phyloP scores from a whole-genome alignment of 192 early-diverging fungal genomes.

The Endogone sp. region DNA sequence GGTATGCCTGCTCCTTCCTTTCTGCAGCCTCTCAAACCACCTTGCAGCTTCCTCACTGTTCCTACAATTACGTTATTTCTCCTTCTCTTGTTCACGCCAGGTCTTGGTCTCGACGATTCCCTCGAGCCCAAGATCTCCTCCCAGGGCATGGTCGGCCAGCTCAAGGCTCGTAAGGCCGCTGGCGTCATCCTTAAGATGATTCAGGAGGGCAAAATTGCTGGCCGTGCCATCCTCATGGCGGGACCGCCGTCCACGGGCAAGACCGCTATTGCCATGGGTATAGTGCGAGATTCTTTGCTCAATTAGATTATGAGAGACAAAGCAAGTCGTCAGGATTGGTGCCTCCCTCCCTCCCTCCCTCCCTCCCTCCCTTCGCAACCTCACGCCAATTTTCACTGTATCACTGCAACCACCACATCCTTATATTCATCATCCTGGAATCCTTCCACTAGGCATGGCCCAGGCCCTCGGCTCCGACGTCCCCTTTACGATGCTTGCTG shows the following conservation, averaged over 20 bases:
- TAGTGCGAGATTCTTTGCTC: too few species aligned
- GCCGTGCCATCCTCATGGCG: conserved; percentile 95
- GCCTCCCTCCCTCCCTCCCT: too few species aligned
- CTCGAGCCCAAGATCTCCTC: conserved; percentile 81
- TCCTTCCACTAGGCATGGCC: conserved; percentile 69
- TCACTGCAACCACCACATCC: not conserved
- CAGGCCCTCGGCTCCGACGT: conserved; percentile 92
- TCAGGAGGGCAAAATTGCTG: conserved; percentile 96
- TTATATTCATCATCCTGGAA: not conserved
- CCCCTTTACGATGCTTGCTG: conserved; percentile 96
- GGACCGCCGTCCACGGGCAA: conserved; percentile 99
- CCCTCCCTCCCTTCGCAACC: too few species aligned
- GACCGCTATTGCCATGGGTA: conserved; percentile 99
- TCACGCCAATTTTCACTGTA: too few species aligned
- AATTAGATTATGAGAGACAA: too few species aligned
- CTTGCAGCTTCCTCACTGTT: too few species aligned
- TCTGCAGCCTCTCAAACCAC: too few species aligned
- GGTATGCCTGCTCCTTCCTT: too few species aligned
- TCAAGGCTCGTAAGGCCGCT: conserved; percentile 92
- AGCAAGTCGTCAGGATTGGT: too few species aligned
- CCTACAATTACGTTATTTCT: too few species aligned
- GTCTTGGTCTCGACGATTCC: conserved; percentile 92
- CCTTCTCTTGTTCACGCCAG: conserved; percentile 22
- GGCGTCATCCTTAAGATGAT: conserved; percentile 97
- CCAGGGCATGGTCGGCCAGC: conserved; percentile 98